Conservation (phyloP, 2,329 filamentous ascomycete species). For the Calycina herbarum region DNA sequence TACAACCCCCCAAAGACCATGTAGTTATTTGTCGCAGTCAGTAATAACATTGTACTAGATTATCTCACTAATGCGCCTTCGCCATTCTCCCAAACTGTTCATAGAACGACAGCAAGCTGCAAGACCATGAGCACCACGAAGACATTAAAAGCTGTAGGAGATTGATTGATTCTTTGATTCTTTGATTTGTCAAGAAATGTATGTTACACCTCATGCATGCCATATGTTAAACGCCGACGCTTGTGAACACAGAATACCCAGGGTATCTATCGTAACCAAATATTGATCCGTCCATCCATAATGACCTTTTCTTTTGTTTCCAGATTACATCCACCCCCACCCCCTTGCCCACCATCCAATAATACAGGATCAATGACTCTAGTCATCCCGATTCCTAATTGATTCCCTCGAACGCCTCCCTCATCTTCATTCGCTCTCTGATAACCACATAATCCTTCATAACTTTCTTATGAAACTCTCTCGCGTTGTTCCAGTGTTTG, state of each 20-base stretch:
- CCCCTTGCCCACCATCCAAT: background rate
- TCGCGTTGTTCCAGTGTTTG: conserved; percentile 59
- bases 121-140: background rate
- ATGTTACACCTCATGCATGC: conserved; percentile 6
- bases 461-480: conserved; percentile 58
- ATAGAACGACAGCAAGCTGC: no score
- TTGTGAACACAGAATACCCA: conserved; percentile 10
- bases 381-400: background rate
- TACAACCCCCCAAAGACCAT: no score
- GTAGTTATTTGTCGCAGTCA: no score
- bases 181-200: background rate
- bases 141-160: background rate
- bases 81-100: no score
- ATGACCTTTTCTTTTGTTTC: background rate
- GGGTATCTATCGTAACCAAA: conserved; percentile 20
- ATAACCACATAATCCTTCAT: conserved; percentile 58
- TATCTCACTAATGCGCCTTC: no score
- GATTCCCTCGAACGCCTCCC: conserved; percentile 16
- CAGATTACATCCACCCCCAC: background rate
- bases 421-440: conserved; percentile 44
- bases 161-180: background rate
- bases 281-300: conserved; percentile 2
- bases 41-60: no score
- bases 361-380: background rate
- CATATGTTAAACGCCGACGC: conserved; percentile 3